Conservation (phyloP, 169 alveolate genomes). For the Hepatocystis sp. region DNA sequence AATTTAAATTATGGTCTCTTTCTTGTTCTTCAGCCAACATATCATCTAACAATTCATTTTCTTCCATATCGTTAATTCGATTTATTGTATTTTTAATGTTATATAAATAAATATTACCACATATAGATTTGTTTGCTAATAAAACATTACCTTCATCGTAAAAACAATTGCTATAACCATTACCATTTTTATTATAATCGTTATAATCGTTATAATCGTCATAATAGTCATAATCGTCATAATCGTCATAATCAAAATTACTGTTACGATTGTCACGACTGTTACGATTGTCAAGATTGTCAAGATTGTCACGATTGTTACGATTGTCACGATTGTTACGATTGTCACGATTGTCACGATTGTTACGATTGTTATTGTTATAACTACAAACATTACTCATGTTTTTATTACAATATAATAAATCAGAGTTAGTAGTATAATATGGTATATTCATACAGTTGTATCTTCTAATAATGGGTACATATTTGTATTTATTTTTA, state of each 20-base stretch:
- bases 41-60: too few relatives aligned
- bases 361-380: too few relatives aligned
- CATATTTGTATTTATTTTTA: slow-evolving; percentile 16
- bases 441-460: slow-evolving; percentile 51
- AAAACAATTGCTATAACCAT: not conserved
- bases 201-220: too few relatives aligned
- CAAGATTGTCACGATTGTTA: too few relatives aligned
- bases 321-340: too few relatives aligned
- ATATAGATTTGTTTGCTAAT: slow-evolving; percentile 39
- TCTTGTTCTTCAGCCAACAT: not conserved
- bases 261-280: too few relatives aligned
- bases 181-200: too few relatives aligned
- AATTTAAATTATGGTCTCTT: not conserved
- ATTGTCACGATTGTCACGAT: too few relatives aligned
- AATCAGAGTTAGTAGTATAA: slow-evolving; percentile 24
- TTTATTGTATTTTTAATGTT: slow-evolving; percentile 31
- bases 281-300: too few relatives aligned
- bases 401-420: slow-evolving; percentile 18
- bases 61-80: slow-evolving; percentile 41
- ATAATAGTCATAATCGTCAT: too few relatives aligned
- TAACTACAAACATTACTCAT: not conserved
- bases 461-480: slow-evolving; percentile 41
- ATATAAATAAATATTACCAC: slow-evolving; percentile 25
- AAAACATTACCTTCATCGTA: slow-evolving; percentile 26
- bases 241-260: too few relatives aligned